phyloP scores from a whole-genome alignment of 1,284 basidiomycete genomes.

The Melampsora larici-populina region DNA sequence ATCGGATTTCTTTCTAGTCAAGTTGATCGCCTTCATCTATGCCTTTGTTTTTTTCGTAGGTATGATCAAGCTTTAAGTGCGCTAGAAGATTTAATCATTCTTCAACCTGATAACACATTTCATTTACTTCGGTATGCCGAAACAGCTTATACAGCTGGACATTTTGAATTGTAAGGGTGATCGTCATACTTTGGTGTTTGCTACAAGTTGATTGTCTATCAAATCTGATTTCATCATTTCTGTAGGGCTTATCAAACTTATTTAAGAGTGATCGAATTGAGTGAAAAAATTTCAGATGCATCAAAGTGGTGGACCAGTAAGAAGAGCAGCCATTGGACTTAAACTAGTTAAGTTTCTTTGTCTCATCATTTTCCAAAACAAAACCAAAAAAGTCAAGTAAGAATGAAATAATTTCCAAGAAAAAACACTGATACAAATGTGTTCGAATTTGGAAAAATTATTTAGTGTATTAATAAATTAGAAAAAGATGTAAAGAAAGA shows the following conservation, averaged over 20 bases:
- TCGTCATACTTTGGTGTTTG: no score
- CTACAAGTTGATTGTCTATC: no score
- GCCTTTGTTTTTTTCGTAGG: constrained; percentile 45
- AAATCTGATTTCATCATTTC: constrained; percentile 49
- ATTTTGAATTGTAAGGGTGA: constrained; percentile 56
- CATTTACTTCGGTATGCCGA: constrained; percentile 78
- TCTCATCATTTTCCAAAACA: no score
- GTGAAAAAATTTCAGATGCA: constrained; percentile 39
- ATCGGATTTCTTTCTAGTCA: no score
- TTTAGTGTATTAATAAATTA: no score
- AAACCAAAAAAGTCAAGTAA: no score
- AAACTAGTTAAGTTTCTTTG: constrained; percentile 3
- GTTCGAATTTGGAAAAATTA: no score
- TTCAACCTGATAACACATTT: constrained; percentile 80
- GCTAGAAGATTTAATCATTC: constrained; percentile 73
- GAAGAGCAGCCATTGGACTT: constrained; percentile 39
- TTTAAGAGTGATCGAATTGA: constrained; percentile 76
- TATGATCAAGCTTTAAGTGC: constrained; percentile 68
- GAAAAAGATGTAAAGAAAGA: no score
- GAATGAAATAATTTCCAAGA: no score
- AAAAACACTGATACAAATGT: no score
- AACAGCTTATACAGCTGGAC: constrained; percentile 72
- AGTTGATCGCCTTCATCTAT: not conserved
- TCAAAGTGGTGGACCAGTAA: constrained; percentile 35
- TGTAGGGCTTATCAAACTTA: constrained; percentile 77